These are phyloP conservation scores for Jackrogersella multiformis DNA, from an alignment of 495 filamentous ascomycete genomes.

Conservation along the genomic window DNA sequence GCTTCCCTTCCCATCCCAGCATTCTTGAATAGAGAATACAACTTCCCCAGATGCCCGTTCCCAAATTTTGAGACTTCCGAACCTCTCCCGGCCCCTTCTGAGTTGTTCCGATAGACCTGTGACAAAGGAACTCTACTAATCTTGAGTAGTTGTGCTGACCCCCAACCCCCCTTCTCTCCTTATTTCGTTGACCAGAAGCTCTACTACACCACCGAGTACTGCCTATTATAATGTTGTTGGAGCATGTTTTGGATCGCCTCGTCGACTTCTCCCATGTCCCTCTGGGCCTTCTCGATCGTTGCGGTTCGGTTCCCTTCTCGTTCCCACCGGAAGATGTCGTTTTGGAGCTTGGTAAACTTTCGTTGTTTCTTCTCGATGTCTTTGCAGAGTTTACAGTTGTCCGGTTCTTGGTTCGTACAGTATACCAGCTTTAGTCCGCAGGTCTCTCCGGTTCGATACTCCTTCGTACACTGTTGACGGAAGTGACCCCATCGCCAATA, in stretches of 20 bases:
- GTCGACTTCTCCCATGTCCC: constrained; percentile 68
- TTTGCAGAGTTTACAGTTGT: constrained; percentile 85
- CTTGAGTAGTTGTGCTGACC: constrained; percentile 17
- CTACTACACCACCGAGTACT: constrained; percentile 45
- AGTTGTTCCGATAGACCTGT: constrained; percentile 22
- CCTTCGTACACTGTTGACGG: constrained; percentile 91
- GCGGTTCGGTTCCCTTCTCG: constrained; percentile 75
- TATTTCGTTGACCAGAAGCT: constrained; percentile 24
- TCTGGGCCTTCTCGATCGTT: constrained; percentile 80
- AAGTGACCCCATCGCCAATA: constrained; percentile 98
- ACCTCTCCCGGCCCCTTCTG: constrained; percentile 23
- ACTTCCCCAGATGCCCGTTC: constrained; percentile 32
- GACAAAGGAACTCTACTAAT: constrained; percentile 31
- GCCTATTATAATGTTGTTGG: constrained; percentile 57
- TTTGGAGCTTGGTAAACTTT: constrained; percentile 75
- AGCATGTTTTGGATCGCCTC: constrained; percentile 68
- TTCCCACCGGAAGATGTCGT: constrained; percentile 84
- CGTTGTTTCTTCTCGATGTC: constrained; percentile 89
- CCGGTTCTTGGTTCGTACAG: constrained; percentile 65
- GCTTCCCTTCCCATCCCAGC: constrained; percentile 27
- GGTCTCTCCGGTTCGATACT: constrained; percentile 97
- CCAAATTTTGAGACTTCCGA: constrained; percentile 32
- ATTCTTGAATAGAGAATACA: constrained; percentile 14
- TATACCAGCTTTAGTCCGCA: constrained; percentile 94
- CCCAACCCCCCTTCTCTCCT: constrained; percentile 9